These are phyloP conservation scores for Pilobolus umbonatus DNA, from an alignment of 192 early-diverging fungal species.

Conservation along the genomic window DNA sequence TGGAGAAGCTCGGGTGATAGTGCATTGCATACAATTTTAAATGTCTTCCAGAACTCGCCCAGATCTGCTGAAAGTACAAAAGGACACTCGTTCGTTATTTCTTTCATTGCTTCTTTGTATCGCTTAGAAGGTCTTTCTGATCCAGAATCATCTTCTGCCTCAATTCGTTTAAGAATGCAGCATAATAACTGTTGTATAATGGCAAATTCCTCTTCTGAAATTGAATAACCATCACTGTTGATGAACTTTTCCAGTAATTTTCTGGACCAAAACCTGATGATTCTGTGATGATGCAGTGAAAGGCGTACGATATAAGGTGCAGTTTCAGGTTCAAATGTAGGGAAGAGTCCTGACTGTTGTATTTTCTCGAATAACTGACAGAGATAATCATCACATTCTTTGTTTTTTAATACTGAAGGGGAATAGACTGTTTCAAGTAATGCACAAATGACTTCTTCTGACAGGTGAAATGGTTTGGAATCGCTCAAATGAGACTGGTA, in stretches of 20 bases:
- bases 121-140: slow-evolving; percentile 1
- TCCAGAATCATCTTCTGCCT: not conserved
- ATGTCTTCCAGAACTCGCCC: slow-evolving; percentile 25
- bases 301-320: slow-evolving; percentile 11
- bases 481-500: not conserved
- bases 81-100: not conserved
- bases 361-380: slow-evolving; percentile 15
- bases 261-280: slow-evolving; percentile 21
- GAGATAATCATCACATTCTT: slow-evolving; percentile 2
- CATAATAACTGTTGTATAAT: not conserved
- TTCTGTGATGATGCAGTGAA: slow-evolving; percentile 10
- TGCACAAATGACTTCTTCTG: slow-evolving; percentile 7
- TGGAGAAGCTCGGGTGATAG: slow-evolving; percentile 1
- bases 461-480: not conserved
- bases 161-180: not conserved
- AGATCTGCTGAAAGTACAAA: slow-evolving; percentile 7
- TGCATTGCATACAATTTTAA: slow-evolving; percentile 4
- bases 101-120: not conserved
- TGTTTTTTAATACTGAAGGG: slow-evolving; percentile 3
- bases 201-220: not conserved
- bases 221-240: not conserved
- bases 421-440: slow-evolving; percentile 17
- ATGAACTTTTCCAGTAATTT: slow-evolving; percentile 22
- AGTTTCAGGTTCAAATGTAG: not conserved
- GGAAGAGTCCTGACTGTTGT: slow-evolving; percentile 10